Base-by-base conservation (phyloP, 2,329 filamentous ascomycete genomes). In the Purpureocillium takamizusanense region DNA sequence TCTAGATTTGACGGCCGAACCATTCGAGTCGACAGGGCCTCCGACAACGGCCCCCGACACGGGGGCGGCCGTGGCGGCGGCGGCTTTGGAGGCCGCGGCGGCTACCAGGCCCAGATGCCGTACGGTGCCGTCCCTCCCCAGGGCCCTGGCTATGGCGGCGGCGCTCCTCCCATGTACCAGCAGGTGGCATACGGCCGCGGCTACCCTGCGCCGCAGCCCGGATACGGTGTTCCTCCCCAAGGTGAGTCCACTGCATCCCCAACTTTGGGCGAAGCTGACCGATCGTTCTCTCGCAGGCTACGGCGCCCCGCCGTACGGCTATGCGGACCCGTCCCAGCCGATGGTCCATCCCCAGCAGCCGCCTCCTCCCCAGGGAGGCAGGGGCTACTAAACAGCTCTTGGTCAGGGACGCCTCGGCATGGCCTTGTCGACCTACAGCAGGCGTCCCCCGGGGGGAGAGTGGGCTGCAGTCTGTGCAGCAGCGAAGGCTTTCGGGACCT, bases 1-100 rank as follows among this genome's bases (percentile, higher is more conserved):
- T 33, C 29, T 30, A 94, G 89, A 54, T 95, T 97, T 63, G 89
- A 97, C 63, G 90, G 90, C 48, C 86, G 90, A 52, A 80, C 78
- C 48, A 95, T 98, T 61, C 88, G 90, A 51, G 90, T 98, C 48
- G 90, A 97, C 68, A 94, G 89, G 65, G 92, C 89, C 45, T 89
- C 87, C 42, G 89, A 95, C 63, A 82, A 81, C 49, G 76, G 78
- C 34, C 70, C 78, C 34, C 74, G 78, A 18, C 58, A 55, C 40
- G 55, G 54, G 16, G 40, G 40, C 11, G 38, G 31, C 29, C 61
- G 60, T 27, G 56, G 61, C 40, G 56, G 60, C 32, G 60, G 65
- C 36, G 55, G 53, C 21, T 72, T 69, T 42, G 66, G 67, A 39
- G 59, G 62, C 11, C 60, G 66, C 37, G 65, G 65, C 44, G 62